A percentile compares a stretch with the other conserved stretches of the same genome.
phyloP scores from a whole-genome alignment of 1,139 yeast genomes.

The Pichia inconspicua region DNA sequence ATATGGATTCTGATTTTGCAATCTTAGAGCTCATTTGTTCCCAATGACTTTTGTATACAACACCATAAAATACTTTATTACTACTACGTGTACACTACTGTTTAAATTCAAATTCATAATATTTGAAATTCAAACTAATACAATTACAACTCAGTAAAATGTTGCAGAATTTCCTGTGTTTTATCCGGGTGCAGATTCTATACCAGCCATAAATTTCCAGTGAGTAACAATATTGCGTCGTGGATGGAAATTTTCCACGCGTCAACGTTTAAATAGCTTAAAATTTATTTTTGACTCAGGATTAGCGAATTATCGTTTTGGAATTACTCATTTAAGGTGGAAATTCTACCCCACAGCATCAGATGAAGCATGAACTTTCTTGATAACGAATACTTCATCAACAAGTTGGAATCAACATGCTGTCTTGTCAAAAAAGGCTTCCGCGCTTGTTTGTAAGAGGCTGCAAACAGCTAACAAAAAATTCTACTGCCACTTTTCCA shows the following conservation, averaged over 20 bases:
- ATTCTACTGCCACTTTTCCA: neutral
- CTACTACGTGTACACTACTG: neutral
- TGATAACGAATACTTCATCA: no score
- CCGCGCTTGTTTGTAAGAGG: no score
- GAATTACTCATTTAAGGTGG: neutral
- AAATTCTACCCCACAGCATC: no score
- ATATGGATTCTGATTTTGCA: slow-evolving; percentile 32
- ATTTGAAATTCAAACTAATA: no score
- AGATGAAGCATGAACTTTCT: no score
- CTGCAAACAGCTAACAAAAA: neutral
- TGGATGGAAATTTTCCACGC: neutral
- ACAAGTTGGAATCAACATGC: neutral
- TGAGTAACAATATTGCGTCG: no score
- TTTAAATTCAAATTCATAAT: no score
- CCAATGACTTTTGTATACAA: neutral
- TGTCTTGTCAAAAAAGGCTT: neutral
- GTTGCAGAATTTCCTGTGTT: no score
- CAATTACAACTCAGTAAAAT: no score
- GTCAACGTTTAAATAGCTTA: no score
- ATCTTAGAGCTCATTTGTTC: slow-evolving; percentile 18
- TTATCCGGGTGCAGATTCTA: no score
- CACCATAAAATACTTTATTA: neutral
- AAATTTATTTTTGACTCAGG: neutral
- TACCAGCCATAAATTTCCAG: no score
- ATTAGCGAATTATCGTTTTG: neutral